phyloP scores from a whole-genome alignment of 1,139 yeast species.

The Geotrichum cucujoidarum region DNA sequence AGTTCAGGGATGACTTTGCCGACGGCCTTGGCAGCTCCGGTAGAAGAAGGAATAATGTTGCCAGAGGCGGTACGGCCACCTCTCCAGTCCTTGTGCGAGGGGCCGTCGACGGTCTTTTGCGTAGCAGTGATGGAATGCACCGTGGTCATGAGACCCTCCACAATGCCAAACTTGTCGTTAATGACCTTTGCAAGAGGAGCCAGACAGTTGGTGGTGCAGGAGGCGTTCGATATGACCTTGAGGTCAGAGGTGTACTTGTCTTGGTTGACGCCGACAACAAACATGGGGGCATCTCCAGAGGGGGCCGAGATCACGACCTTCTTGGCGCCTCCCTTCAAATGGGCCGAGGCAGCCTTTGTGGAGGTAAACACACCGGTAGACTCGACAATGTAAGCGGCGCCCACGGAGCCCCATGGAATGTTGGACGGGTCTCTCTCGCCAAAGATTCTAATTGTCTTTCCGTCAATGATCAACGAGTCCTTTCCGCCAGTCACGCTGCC shows the following conservation, averaged over 20 bases:
- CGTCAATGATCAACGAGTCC: constrained; percentile 57
- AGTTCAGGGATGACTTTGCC: constrained; percentile 86
- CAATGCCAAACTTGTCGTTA: constrained; percentile 73
- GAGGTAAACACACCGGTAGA: constrained; percentile 88
- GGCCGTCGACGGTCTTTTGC: constrained; percentile 88
- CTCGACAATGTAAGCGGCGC: constrained; percentile 77
- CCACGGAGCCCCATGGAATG: constrained; percentile 76
- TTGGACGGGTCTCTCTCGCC: constrained; percentile 73
- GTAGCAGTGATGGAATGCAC: constrained; percentile 88
- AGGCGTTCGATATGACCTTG: constrained; percentile 74
- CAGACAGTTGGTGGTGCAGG: constrained; percentile 87
- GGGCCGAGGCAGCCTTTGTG: constrained; percentile 70
- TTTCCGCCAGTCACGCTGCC: constrained; percentile 64
- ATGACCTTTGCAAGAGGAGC: constrained; percentile 85
- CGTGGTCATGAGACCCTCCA: constrained; percentile 87
- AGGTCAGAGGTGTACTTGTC: constrained; percentile 67
- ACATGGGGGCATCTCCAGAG: constrained; percentile 84
- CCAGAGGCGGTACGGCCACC: constrained; percentile 91
- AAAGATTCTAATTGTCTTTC: constrained; percentile 61
- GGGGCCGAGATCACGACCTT: constrained; percentile 88
- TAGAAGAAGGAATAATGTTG: constrained; percentile 84
- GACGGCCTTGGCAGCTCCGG: constrained; percentile 92
- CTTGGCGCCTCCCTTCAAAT: constrained; percentile 82
- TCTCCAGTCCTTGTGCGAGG: constrained; percentile 92
- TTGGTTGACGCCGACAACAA: constrained; percentile 77